Percentiles rank a stretch among this genome's conserved stretches.
Conservation (phyloP, 192 early-diverging fungal species). For the Neocallimastix lanati region DNA sequence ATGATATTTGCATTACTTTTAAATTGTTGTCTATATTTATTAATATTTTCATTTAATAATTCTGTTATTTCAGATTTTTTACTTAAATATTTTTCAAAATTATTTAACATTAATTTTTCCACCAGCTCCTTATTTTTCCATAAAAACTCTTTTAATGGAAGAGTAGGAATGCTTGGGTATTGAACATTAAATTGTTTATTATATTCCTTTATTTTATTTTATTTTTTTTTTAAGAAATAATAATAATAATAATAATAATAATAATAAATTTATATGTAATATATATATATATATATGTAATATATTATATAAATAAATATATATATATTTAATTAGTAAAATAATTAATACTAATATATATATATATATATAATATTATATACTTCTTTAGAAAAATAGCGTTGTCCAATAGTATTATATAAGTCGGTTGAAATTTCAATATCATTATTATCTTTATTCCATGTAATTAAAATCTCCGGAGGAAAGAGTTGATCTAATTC, state of each 20-base stretch:
- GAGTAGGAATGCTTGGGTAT: background rate
- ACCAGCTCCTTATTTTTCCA: background rate
- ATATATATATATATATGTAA: background rate
- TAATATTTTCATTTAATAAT: background rate
- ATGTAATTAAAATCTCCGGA: background rate
- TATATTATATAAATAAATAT: background rate
- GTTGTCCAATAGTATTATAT: background rate
- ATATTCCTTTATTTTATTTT: background rate
- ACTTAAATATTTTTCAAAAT: background rate
- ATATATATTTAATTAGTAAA: no score
- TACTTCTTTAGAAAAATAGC: background rate
- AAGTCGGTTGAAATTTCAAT: background rate
- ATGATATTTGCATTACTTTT: background rate
- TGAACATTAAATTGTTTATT: background rate
- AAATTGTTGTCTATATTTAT: background rate
- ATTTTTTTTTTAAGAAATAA: no score
- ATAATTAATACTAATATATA: no score
- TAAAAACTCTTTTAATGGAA: background rate
- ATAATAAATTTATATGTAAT: no score
- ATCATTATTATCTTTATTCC: background rate
- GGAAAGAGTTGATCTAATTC: background rate
- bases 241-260: no score
- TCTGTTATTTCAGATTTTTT: background rate
- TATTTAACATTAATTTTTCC: background rate
- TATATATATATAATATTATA: no score